These are phyloP conservation scores for Plasmopara viticola DNA, from an alignment of 352 stramenopile species.

Conservation along the genomic window DNA sequence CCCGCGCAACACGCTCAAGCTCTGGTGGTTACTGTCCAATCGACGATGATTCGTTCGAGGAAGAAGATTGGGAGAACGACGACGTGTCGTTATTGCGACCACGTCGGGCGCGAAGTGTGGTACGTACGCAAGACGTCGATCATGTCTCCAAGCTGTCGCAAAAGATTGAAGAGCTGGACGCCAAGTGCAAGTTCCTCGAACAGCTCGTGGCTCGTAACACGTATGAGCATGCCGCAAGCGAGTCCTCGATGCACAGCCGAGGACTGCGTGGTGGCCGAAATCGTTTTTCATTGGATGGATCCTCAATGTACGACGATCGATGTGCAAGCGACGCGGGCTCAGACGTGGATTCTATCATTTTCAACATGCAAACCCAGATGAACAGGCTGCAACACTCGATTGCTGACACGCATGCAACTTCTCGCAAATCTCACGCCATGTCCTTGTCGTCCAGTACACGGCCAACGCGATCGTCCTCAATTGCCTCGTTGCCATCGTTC, in stretches of 20 bases:
- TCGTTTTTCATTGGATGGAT: conserved; percentile 19
- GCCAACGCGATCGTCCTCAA: conserved; percentile 59
- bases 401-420: conserved; percentile 38
- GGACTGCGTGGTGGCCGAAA: conserved; percentile 15
- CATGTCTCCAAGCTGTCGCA: conserved; percentile 54
- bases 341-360: conserved; percentile 68
- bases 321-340: conserved; percentile 28
- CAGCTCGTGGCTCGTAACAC: conserved; percentile 53
- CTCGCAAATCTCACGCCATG: conserved; percentile 48
- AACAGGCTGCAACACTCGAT: conserved; percentile 69
- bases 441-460: conserved; percentile 58
- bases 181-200: conserved; percentile 77
- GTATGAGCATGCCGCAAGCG: conserved; percentile 31
- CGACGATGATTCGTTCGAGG: conserved; percentile 32
- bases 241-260: conserved; percentile 26
- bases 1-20: conserved; percentile 6
- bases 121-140: conserved; percentile 41
- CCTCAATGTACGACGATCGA: conserved; percentile 21
- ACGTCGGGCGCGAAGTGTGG: conserved; percentile 51
- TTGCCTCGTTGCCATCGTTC: conserved; percentile 50
- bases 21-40: conserved; percentile 38
- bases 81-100: conserved; percentile 40
- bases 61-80: conserved; percentile 32
- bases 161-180: conserved; percentile 73
- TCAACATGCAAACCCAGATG: conserved; percentile 80